These are phyloP conservation scores for Inga leiocalycina DNA, from an alignment of 306 rosid species.

Conservation along the genomic window DNA sequence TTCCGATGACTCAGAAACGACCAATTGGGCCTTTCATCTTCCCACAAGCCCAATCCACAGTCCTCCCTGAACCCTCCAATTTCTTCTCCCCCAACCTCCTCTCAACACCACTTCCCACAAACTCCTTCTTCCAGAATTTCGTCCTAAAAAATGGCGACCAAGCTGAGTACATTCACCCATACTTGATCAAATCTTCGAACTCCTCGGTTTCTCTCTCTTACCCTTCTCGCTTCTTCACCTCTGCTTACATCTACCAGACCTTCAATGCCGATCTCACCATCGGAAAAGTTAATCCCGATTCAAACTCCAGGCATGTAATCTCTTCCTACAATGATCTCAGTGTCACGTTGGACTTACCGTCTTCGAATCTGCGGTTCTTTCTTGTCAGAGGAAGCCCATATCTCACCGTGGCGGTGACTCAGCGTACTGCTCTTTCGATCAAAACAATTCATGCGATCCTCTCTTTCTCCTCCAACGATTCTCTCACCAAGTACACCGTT, in stretches of 20 bases:
- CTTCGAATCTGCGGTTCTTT: conserved; percentile 61
- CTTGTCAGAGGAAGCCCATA: conserved; percentile 84
- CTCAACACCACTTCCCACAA: conserved; percentile 75
- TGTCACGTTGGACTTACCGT: conserved; percentile 71
- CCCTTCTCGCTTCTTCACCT: conserved; percentile 58
- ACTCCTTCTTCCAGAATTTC: conserved; percentile 83
- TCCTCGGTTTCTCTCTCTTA: conserved; percentile 61
- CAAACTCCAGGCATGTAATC: conserved; percentile 47
- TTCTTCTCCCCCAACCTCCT: conserved; percentile 72
- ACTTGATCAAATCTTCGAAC: conserved; percentile 60
- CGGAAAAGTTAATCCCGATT: conserved; percentile 17
- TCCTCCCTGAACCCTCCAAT: conserved; percentile 71
- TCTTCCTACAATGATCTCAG: conserved; percentile 74
- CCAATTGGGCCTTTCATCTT: conserved; percentile 51
- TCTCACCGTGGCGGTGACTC: conserved; percentile 53
- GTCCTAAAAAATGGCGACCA: conserved; percentile 70
- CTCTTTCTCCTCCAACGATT: conserved; percentile 46
- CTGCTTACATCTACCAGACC: conserved; percentile 61
- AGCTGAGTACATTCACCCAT: conserved; percentile 84
- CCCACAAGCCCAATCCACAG: conserved; percentile 62
- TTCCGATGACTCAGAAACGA: conserved; percentile 5
- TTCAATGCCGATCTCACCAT: conserved; percentile 71
- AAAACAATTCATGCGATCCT: conserved; percentile 64
- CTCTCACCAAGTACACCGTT: conserved; percentile 60
- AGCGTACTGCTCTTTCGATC: conserved; percentile 51